Evolutionary conservation across 2,329 filamentous ascomycete genomes (phyloP).

Genomic region (Epichloe coenophiala): DNA sequence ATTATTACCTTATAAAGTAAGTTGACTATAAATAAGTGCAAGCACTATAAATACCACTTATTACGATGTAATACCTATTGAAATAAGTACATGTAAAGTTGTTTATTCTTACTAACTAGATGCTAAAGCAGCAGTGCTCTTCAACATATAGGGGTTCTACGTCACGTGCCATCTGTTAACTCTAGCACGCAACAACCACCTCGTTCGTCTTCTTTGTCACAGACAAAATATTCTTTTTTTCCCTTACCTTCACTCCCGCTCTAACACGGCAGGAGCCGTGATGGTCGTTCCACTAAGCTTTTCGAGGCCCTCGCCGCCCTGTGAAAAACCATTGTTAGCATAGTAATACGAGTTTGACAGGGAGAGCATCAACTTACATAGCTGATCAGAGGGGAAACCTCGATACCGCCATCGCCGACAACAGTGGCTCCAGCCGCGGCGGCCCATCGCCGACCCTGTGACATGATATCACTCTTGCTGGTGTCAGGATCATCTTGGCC

Average conservation of each 20-base stretch:
- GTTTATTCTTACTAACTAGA: too few species aligned
- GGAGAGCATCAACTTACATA: conserved; percentile 56
- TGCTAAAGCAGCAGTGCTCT: too few species aligned
- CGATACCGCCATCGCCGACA: conserved; percentile 58
- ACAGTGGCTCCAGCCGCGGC: conserved; percentile 66
- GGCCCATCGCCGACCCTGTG: conserved; percentile 78
- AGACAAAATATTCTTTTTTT: background rate
- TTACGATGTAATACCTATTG: too few species aligned
- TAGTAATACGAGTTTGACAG: background rate
- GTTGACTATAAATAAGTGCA: too few species aligned
- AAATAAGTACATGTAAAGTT: too few species aligned
- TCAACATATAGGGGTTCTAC: too few species aligned
- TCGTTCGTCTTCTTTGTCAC: background rate
- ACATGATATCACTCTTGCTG: conserved; percentile 79
- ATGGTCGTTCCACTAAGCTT: conserved; percentile 39
- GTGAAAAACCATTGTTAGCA: conserved; percentile 1
- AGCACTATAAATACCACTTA: too few species aligned
- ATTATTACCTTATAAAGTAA: too few species aligned
- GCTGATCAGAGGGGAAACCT: conserved; percentile 89
- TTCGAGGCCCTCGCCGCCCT: conserved; percentile 52
- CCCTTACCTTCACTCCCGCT: conserved; percentile 24
- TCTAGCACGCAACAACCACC: too few species aligned
- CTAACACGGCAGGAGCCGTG: conserved; percentile 37
- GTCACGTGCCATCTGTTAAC: too few species aligned
- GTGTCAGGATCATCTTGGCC: conserved; percentile 92